Percentiles rank a stretch among this genome's conserved stretches.
phyloP scores from a whole-genome alignment of 441 rosid genomes.

The Populus hybrid region DNA sequence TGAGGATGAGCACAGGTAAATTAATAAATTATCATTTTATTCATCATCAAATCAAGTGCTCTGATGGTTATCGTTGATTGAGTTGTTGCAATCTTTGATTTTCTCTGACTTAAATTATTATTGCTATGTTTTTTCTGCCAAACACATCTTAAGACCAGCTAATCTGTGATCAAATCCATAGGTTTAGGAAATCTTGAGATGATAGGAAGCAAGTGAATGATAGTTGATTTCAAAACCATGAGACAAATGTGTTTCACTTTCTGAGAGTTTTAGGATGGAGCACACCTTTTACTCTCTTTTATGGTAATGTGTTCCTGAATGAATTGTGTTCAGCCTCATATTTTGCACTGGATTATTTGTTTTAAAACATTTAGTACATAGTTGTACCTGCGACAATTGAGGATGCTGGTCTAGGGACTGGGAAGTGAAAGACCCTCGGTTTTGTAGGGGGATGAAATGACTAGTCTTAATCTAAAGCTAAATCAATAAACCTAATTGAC shows the following conservation, averaged over 20 bases:
- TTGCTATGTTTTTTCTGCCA: not conserved
- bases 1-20: slow-evolving; percentile 89
- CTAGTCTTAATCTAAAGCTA: not conserved
- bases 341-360: not conserved
- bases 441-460: not conserved
- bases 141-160: not conserved
- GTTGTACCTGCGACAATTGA: not conserved
- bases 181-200: not conserved
- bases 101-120: not conserved
- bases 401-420: not conserved
- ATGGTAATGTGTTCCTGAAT: not conserved
- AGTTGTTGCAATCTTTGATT: not conserved
- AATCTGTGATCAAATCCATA: not conserved
- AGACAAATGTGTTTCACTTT: not conserved
- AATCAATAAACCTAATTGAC: not conserved
- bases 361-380: not conserved
- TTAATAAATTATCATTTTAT: slow-evolving; percentile 29
- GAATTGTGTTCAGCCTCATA: not conserved
- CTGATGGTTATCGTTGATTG: not conserved
- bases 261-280: not conserved
- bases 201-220: not conserved
- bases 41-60: not conserved
- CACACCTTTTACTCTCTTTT: not conserved
- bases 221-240: not conserved
- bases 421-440: not conserved